A percentile compares a stretch with the other conserved stretches of the same genome.
These are phyloP conservation scores for Kwoniella dejecticola DNA, from an alignment of 768 basidiomycete species.

Conservation along the genomic window DNA sequence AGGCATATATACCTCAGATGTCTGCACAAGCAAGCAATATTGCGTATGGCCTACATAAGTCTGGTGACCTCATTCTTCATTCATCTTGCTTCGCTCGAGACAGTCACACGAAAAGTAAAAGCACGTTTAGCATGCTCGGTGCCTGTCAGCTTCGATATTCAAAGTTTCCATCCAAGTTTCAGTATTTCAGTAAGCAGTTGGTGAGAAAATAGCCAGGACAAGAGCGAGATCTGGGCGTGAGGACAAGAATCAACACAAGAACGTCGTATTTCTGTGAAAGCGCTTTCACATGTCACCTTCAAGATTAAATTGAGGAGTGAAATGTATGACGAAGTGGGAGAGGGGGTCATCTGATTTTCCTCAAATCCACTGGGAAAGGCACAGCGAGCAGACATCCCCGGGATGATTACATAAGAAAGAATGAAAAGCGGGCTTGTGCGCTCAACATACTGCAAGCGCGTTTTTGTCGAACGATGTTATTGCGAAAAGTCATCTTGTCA, in stretches of 20 bases:
- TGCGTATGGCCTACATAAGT: slow-evolving; percentile 5
- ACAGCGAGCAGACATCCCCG: no score
- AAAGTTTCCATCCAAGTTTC: no score
- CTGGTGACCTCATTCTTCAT: background rate
- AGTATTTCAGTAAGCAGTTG: no score
- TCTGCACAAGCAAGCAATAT: background rate
- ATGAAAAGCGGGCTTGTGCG: no score
- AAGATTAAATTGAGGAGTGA: background rate
- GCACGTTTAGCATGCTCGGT: background rate
- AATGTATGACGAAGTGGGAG: background rate
- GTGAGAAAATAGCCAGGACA: no score
- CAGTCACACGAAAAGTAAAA: background rate
- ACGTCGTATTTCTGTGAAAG: no score
- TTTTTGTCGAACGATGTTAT: slow-evolving; percentile 12
- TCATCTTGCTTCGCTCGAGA: no score
- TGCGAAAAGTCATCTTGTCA: slow-evolving; percentile 2
- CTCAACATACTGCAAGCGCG: background rate
- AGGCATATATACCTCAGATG: background rate
- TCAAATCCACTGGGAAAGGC: background rate
- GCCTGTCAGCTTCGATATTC: no score
- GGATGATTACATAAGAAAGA: no score
- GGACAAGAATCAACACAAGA: no score
- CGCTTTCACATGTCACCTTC: no score
- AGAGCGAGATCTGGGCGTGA: no score
- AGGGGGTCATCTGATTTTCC: background rate